phyloP scores from a whole-genome alignment of 805 yeast species.

The Starmerella bombicola region DNA sequence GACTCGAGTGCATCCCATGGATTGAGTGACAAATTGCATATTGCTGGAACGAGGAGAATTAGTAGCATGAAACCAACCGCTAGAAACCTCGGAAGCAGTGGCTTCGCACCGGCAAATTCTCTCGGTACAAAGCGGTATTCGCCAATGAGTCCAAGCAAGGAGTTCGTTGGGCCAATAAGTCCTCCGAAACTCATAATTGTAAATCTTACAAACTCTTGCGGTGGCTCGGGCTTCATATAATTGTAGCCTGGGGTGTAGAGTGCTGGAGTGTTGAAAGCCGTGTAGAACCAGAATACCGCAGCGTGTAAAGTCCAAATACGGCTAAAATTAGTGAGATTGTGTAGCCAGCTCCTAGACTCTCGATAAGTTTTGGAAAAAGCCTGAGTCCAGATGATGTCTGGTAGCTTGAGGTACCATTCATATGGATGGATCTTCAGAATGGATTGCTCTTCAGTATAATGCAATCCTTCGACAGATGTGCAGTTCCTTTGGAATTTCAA shows the following conservation, averaged over 20 bases:
- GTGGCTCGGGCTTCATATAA: conserved; percentile 34
- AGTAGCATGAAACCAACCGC: conserved; percentile 35
- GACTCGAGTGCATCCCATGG: conserved; percentile 13
- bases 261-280: conserved; percentile 54
- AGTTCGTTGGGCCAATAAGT: conserved; percentile 43
- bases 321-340: conserved; percentile 58
- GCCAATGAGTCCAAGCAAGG: conserved; percentile 42
- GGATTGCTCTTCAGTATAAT: background rate
- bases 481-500: conserved; percentile 41
- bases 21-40: conserved; percentile 12
- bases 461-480: conserved; percentile 35
- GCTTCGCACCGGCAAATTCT: conserved; percentile 58
- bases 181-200: conserved; percentile 61
- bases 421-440: conserved; percentile 30
- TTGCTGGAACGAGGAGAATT: conserved; percentile 16
- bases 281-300: conserved; percentile 65
- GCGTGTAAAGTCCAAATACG: conserved; percentile 70
- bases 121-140: conserved; percentile 60
- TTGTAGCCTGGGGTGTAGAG: conserved; percentile 49
- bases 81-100: conserved; percentile 40
- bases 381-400: conserved; percentile 50
- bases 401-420: conserved; percentile 45
- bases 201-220: conserved; percentile 43
- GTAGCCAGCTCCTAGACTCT: conserved; percentile 69
- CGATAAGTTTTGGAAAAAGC: conserved; percentile 63